Base-by-base conservation (phyloP, 495 filamentous ascomycete species). In the Neurospora hispaniola region DNA sequence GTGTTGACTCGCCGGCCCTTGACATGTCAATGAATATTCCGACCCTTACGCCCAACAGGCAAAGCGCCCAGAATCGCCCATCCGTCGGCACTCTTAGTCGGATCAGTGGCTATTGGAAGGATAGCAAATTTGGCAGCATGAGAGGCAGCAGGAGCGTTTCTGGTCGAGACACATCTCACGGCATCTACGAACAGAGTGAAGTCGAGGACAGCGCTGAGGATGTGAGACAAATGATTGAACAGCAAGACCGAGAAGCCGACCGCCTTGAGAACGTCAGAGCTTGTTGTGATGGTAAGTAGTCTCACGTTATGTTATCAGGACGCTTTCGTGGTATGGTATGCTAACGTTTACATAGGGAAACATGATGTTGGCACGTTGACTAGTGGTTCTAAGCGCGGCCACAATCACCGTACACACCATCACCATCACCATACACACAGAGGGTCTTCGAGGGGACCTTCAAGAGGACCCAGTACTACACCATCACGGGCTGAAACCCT, bases 181-280 rank as follows among this genome's bases (percentile, higher is more conserved):
- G 87, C 74, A 84, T 93, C 20, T 91, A 95, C 76, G 87, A 93
- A 71, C 88, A 88, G 62, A 91, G 87, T 76, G 87, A 93, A 44
- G 88, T 89, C 35, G 88, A 89, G 71, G 91, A 94, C 76, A 94
- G 91, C 74, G 89, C 89, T 8, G 94, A 97, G 75, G 93, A 97
- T 78, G 76, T 97, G 42, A 85, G 92, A 72, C 86, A 89, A 71
- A 89, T 91, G 70, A 91, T 93, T 75, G 91, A 93, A 78, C 82
- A 84, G 72, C 90, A 94, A 75, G 92, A 97, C 75, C 82, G 86
- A 69, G 90, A 92, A 73, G 83, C 88, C 18, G 92, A 94, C 77
- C 85, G 90, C 72, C 85, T 99, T 75, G 96, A 97, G 83, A 97
- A 99, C 79, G 96, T 99, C 69, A 87, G 96, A 79, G 94, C 94